Percentiles rank a stretch among this genome's conserved stretches.
These are phyloP conservation scores for Aciculosporium take DNA, from an alignment of 2,329 filamentous ascomycete species.

Conservation along the genomic window DNA sequence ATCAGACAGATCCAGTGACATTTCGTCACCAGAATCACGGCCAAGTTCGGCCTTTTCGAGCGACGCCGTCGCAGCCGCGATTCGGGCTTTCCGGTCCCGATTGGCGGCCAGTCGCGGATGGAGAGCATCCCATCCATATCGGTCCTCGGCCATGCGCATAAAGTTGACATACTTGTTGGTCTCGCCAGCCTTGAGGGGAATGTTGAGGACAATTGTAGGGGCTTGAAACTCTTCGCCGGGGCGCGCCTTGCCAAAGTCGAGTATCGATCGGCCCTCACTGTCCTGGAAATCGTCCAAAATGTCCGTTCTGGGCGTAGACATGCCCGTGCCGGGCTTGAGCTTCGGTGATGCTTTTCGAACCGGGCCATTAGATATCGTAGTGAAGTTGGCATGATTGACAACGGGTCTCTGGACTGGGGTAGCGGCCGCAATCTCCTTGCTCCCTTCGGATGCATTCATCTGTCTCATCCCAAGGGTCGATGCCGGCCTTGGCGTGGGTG, in stretches of 20 bases:
- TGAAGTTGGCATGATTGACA: conserved; percentile 25
- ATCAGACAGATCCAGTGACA: conserved; percentile 64
- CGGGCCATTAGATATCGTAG: conserved; percentile 26
- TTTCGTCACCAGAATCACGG: conserved; percentile 63
- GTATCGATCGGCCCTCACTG: conserved; percentile 38
- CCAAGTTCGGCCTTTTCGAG: conserved; percentile 61
- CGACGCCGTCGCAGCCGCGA: conserved; percentile 76
- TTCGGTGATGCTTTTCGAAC: conserved; percentile 34
- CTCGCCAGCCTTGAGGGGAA: conserved; percentile 59
- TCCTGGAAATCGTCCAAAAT: conserved; percentile 33
- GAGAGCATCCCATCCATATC: conserved; percentile 86
- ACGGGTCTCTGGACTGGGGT: conserved; percentile 16
- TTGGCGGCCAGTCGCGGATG: conserved; percentile 85
- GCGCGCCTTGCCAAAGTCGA: conserved; percentile 45
- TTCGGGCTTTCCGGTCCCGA: conserved; percentile 71
- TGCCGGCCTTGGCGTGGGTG: conserved; percentile 23
- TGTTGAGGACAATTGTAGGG: conserved; percentile 71
- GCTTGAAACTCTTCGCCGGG: conserved; percentile 44
- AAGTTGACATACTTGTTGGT: conserved; percentile 92
- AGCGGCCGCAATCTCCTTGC: conserved; percentile 20
- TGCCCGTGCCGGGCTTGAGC: conserved; percentile 27
- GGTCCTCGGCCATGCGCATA: conserved; percentile 80
- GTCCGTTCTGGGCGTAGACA: conserved; percentile 34
- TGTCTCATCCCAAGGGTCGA: conserved; percentile 20
- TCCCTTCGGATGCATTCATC: conserved; percentile 20